Conservation (phyloP, 208 protist genomes). For the Trypanosoma scelopori region DNA sequence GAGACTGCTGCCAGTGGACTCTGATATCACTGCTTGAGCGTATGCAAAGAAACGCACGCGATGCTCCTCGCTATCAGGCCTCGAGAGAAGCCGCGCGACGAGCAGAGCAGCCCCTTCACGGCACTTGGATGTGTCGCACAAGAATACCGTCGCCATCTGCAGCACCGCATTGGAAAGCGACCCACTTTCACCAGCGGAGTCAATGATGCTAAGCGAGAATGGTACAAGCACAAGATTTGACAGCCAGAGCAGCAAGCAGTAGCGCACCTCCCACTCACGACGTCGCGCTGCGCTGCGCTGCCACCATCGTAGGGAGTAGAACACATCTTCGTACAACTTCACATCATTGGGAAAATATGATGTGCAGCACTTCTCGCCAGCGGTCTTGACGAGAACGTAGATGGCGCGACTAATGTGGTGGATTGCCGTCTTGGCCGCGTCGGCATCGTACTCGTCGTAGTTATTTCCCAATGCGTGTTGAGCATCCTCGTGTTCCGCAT, state of each 20-base stretch:
- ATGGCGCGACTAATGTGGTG: slow-evolving; percentile 81
- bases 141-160: slow-evolving; percentile 59
- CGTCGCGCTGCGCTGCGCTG: slow-evolving; percentile 37
- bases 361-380: slow-evolving; percentile 92
- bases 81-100: slow-evolving; percentile 87
- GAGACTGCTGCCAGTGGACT: slow-evolving; percentile 14
- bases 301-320: slow-evolving; percentile 78
- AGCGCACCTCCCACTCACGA: slow-evolving; percentile 94
- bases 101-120: slow-evolving; percentile 91
- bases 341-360: slow-evolving; percentile 94
- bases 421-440: slow-evolving; percentile 67
- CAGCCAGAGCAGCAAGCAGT: slow-evolving; percentile 97
- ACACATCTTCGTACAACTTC: slow-evolving; percentile 83
- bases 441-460: slow-evolving; percentile 77
- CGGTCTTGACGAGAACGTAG: slow-evolving; percentile 94
- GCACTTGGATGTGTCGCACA: slow-evolving; percentile 86
- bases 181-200: slow-evolving; percentile 46
- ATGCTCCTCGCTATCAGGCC: slow-evolving; percentile 80
- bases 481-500: slow-evolving; percentile 10
- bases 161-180: slow-evolving; percentile 80
- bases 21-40: slow-evolving; percentile 37
- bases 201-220: slow-evolving; percentile 94
- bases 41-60: slow-evolving; percentile 66
- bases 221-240: slow-evolving; percentile 96
- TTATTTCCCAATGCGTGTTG: slow-evolving; percentile 54